Base-by-base conservation (phyloP, 495 filamentous ascomycete species). In the Hyaloscypha bicolor region DNA sequence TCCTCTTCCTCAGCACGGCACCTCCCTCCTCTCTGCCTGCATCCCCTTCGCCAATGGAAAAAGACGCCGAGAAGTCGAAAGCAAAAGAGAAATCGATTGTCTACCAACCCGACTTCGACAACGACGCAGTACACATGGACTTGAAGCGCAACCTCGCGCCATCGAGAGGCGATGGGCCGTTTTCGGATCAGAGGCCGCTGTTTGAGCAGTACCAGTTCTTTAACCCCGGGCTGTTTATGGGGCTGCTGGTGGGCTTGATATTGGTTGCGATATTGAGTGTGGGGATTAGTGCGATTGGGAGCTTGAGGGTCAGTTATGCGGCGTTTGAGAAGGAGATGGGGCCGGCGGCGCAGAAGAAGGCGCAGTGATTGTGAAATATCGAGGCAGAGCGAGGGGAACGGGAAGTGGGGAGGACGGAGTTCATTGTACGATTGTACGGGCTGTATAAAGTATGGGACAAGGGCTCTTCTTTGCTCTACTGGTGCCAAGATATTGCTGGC, bases 321-420 rank as follows among this genome's bases (percentile, higher is more conserved):
- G 93, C 95, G 1, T 99, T 99, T 76, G 93, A 96, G 74, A 97
- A 95, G 83, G 94, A 97, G 76, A 97, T 92, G 79, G 92, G 94
- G 0, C 89, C 93, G 55, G 82, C 85, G 37, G 91, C 87, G 63
- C 91, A 96, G 79, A 96, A 91, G 85, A 96, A 96, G 16, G 16
- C 16, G 81, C 86, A 90, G 76, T 83, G 90, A 79, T 85, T 79
- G 63, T 45, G 25, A 25, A 25, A 25, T 25, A 2, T 25, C 1
- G 25, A 25, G 25, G 25, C 25, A 2, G 25, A 25, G 25, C 25
- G 25, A 25, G 25, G 25, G 25, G 25, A 25, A 25, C 25, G 2
- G 25, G 25, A 25, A 25, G 2, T 25, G 25, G 25, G 25, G 25
- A 25, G 25, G 25, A 25, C 25, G 25, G 25, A 25, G 25, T 25